Base-by-base conservation (phyloP, 148 eudicot genomes). In the Hydrangea macrophylla region DNA sequence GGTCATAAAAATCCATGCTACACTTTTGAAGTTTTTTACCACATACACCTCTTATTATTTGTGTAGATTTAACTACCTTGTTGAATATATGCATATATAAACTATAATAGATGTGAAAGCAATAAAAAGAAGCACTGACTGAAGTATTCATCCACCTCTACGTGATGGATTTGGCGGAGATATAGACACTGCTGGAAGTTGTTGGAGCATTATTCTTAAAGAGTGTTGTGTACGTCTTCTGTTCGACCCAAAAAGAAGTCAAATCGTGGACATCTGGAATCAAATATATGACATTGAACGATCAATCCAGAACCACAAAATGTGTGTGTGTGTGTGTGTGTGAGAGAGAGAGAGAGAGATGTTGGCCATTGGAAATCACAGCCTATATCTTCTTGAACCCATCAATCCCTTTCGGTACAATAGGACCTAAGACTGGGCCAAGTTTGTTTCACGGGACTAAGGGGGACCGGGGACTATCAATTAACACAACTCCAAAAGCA, bases 111-210 rank as follows among this genome's bases (percentile, higher is more conserved):
- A 62, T 39, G 15, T 10, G 23, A 40, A 28, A 25, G 27, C 27
- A 54, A 18, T 32, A 10, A 10, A 27, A 59, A 37, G 45, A 24
- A 55, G 37, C 20, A 42, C 22, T 39, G 36, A 62, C 20, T 42
- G n/a, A 48, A 53, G n/a, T n/a, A n/a, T n/a, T n/a, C n/a, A n/a
- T n/a, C 13, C 15, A 74, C 77, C 77, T 59, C 39, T 61, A 45
- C 55, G 68, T 37, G 72, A 67, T 60, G 67, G 62, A 55, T 57
- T 40, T 72, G 72, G 68, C 61, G 68, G 31, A 11, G 76, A 20
- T 55, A 65, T 48, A 65, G 72, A 10, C 24, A 56, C 58, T 22
- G 56, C 58, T 63, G 68, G 59, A 42, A 54, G 54, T 27, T 55
- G 65, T 50, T 53, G 68, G 45, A 61, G 67, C 77, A 74, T 71